Evolutionary conservation across 1,284 basidiomycete species (phyloP).

Genomic region (Cryptococcus sp.): DNA sequence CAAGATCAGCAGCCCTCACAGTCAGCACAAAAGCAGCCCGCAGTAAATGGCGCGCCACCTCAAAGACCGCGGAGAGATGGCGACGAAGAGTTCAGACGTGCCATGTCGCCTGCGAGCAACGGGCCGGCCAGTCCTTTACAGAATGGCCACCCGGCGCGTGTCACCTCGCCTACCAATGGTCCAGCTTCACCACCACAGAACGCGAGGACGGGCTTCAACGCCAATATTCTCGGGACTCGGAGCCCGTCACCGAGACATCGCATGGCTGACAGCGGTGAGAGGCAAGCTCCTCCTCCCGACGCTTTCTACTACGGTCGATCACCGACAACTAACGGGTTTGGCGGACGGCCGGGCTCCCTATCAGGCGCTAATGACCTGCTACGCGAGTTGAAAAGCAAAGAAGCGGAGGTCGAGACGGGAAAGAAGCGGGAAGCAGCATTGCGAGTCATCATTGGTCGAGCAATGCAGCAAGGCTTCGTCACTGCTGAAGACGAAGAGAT

Average conservation of each 20-base stretch:
- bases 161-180: slow-evolving; percentile 57
- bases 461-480: slow-evolving; percentile 78
- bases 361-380: slow-evolving; percentile 71
- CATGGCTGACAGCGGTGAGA: slow-evolving; percentile 32
- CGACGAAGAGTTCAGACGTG: slow-evolving; percentile 58
- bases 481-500: slow-evolving; percentile 58
- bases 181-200: slow-evolving; percentile 27
- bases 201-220: slow-evolving; percentile 42
- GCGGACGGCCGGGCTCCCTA: slow-evolving; percentile 42
- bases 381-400: slow-evolving; percentile 74
- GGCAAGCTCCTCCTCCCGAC: slow-evolving; percentile 56
- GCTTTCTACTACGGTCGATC: slow-evolving; percentile 62
- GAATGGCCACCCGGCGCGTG: slow-evolving; percentile 57
- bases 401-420: slow-evolving; percentile 73
- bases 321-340: slow-evolving; percentile 61
- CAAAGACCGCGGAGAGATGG: slow-evolving; percentile 67
- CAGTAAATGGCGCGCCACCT: slow-evolving; percentile 56
- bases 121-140: slow-evolving; percentile 50
- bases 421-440: slow-evolving; percentile 83
- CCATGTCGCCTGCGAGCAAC: slow-evolving; percentile 55
- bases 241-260: slow-evolving; percentile 43
- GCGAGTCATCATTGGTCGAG: slow-evolving; percentile 75
- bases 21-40: slow-evolving; percentile 6
- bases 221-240: slow-evolving; percentile 42
- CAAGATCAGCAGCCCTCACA: slow-evolving; percentile 6